Evolutionary conservation across 139 green algal genomes (phyloP), one percentile per base, ranked within the genome.

Genomic region (Micractinium conductrix): DNA sequence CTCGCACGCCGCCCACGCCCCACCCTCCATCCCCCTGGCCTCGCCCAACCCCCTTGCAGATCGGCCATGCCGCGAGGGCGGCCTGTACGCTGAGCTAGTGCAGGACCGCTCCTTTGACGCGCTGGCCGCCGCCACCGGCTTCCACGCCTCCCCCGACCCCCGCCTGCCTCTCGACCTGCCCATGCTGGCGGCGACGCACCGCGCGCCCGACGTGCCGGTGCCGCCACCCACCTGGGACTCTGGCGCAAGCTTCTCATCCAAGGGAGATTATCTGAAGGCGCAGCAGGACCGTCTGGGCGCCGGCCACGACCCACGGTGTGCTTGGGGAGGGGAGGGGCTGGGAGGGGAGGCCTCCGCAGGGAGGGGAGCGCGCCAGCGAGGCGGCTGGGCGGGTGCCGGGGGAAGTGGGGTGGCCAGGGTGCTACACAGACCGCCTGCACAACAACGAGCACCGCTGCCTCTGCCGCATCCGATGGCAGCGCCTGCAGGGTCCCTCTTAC

Each of bases 31-130:
- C 19, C 16, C n/a, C 14, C 19, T 8, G 17, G 40, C 33, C 19
- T 30, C 45, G 17, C 40, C 43, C 42, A 28, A 2, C 14, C 14
- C 40, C 14, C 73, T n/a, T 83, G 63, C 83, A 92, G 87, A 92
- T 93, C 35, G 84, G 87, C 7, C 85, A 93, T 80, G 90, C 90
- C 42, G 90, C 4, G 89, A 72, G 33, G 89, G 90, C 30, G 90
- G 90, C 1, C 62, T 93, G 8, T 92, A 93, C 53, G 89, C 89
- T 14, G 90, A 93, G 62, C 37, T 93, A 45, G 74, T 93, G 30
- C 89, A 91, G 40, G 89, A 93, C 73, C 76, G 89, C 1, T 82
- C 69, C 35, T 93, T 93, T 44, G 90, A 90, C 63, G 90, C 79
- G 0, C 37, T 90, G 16, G 89, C 90, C 1, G 48, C 68, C 63